Evolutionary conservation across 1,284 basidiomycete species (phyloP).

Genomic region (Puccinia horiana): DNA sequence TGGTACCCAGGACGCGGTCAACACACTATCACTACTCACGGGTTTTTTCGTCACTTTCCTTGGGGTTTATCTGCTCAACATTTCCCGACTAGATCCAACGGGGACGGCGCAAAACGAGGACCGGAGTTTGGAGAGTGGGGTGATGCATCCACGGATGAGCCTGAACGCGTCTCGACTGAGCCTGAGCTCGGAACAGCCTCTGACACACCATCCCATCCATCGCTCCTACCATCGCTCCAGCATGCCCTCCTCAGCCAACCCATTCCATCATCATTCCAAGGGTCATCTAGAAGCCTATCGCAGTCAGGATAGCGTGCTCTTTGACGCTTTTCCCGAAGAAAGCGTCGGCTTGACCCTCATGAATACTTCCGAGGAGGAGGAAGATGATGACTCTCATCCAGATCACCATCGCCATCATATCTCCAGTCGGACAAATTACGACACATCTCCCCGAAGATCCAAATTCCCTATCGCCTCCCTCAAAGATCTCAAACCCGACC

Average conservation of each 20-base stretch:
- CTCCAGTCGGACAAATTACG: neutral
- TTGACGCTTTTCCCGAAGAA: slow-evolving; percentile 48
- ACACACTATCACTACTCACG: slow-evolving; percentile 78
- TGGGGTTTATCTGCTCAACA: slow-evolving; percentile 85
- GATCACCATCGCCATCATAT: neutral
- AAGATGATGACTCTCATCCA: slow-evolving; percentile 27
- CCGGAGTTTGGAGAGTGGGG: slow-evolving; percentile 15
- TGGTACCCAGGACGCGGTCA: slow-evolving; percentile 80
- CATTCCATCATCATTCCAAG: neutral
- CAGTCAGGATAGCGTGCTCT: slow-evolving; percentile 39
- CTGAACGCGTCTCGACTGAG: slow-evolving; percentile 35
- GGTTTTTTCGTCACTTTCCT: slow-evolving; percentile 89
- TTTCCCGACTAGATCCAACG: slow-evolving; percentile 64
- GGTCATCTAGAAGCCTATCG: neutral
- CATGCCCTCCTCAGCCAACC: slow-evolving; percentile 32
- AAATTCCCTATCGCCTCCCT: slow-evolving; percentile 1
- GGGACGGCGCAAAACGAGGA: slow-evolving; percentile 39
- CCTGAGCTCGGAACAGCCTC: slow-evolving; percentile 31
- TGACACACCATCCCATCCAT: slow-evolving; percentile 24
- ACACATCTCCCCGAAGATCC: neutral
- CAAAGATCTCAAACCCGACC: neutral
- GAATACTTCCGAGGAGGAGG: slow-evolving; percentile 33
- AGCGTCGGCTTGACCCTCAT: slow-evolving; percentile 36
- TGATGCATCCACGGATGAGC: slow-evolving; percentile 30
- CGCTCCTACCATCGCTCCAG: slow-evolving; percentile 39